Evolutionary conservation across 768 basidiomycete genomes (phyloP).

Genomic region (Boletus fagicola): DNA sequence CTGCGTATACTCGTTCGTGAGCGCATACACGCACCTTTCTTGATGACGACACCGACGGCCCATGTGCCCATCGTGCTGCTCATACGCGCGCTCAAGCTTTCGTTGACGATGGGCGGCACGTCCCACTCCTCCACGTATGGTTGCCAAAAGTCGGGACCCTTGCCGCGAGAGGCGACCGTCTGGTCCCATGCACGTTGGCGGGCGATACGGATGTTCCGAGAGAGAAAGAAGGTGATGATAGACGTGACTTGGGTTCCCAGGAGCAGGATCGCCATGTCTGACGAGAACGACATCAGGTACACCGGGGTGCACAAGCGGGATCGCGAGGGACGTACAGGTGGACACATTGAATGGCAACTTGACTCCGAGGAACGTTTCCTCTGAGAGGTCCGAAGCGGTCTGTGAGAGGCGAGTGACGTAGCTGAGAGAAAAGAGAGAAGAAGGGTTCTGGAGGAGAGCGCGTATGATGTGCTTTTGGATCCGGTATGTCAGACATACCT

Average conservation of each 20-base stretch:
- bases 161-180: slow-evolving; percentile 80
- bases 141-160: slow-evolving; percentile 80
- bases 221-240: slow-evolving; percentile 81
- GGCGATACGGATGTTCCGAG: slow-evolving; percentile 78
- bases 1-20: background rate
- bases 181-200: slow-evolving; percentile 76
- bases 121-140: slow-evolving; percentile 84
- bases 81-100: slow-evolving; percentile 24
- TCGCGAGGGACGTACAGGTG: slow-evolving; percentile 50
- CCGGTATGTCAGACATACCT: slow-evolving; percentile 70
- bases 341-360: slow-evolving; percentile 63
- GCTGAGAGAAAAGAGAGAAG: slow-evolving; percentile 27
- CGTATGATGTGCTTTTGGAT: slow-evolving; percentile 68
- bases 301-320: background rate
- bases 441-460: slow-evolving; percentile 23
- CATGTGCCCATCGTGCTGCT: slow-evolving; percentile 11
- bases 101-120: slow-evolving; percentile 46
- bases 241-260: slow-evolving; percentile 70
- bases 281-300: background rate
- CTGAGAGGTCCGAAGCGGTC: slow-evolving; percentile 31
- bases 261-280: slow-evolving; percentile 75
- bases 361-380: slow-evolving; percentile 63
- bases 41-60: slow-evolving; percentile 18
- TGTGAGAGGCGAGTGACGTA: slow-evolving; percentile 28
- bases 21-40: slow-evolving; percentile 20